Evolutionary conservation across 495 filamentous ascomycete genomes (phyloP), one percentile per base, ranked within the genome.

Genomic region (Rhizodiscina lignyota): DNA sequence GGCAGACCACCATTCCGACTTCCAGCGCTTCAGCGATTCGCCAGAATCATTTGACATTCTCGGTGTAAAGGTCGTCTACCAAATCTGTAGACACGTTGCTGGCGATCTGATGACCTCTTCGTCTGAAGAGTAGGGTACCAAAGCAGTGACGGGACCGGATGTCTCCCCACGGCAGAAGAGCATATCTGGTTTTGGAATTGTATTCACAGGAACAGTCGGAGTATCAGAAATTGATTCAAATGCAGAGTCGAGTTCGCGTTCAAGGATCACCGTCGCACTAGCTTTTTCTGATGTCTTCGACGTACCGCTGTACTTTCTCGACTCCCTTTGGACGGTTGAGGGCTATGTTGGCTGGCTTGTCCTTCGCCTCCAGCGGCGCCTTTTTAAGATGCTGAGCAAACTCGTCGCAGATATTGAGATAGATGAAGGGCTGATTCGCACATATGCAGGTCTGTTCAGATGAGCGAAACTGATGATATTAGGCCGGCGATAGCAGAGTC

Each of bases 131-230:
- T 82, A 83, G 19, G 61, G 60, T 46, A 77, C 79, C 36, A 83
- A 51, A 1, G 76, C 75, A 5, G 71, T 59, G 6, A 83, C 56
- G 0, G 78, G 78, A 2, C 70, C 76, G 50, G 82, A 82, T 0
- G 68, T 74, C 54, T 83, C 78, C 49, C 82, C 78, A 0, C 57
- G 53, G n/a, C n/a, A n/a, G 12, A 41, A 0, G 0, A 68, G 64
- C 39, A 82, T 71, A 8, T 72, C 58, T 21, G 61, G 50, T 29
- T 64, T 74, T 41, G 75, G 61, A 41, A 83, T 67, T 0, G 78
- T 82, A 0, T 77, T 77, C 49, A 72, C 67, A 50, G 78, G 79
- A 62, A 81, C 82, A 43, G 77, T 80, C n/a, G n/a, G n/a, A n/a
- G n/a, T n/a, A n/a, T n/a, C n/a, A n/a, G n/a, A n/a, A n/a, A n/a